These are phyloP conservation scores for Heritiera fomes DNA, from an alignment of 345 rosid genomes.

Conservation along the genomic window DNA sequence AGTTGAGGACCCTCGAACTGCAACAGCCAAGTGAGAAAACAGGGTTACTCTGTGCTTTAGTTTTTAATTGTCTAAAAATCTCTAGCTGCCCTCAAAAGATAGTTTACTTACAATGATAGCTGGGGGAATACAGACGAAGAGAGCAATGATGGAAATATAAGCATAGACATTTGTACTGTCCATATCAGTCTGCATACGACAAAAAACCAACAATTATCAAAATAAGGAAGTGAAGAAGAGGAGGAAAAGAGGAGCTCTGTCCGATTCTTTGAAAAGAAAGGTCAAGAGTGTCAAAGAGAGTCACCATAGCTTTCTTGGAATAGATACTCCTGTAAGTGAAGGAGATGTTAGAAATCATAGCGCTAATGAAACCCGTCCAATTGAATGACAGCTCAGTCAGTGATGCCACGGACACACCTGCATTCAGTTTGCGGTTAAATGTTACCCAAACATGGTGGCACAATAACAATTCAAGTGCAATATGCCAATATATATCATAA, in stretches of 20 bases:
- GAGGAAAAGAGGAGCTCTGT: neutral
- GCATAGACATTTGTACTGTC: constrained; percentile 96
- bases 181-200: constrained; percentile 81
- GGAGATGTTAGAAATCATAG: constrained; percentile 92
- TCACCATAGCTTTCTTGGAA: constrained; percentile 98
- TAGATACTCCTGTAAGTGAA: constrained; percentile 94
- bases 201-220: neutral
- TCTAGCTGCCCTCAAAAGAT: neutral
- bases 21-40: neutral
- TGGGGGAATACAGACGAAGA: constrained; percentile 87
- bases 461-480: neutral
- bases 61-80: neutral
- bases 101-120: constrained; percentile 69
- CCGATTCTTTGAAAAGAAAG: neutral
- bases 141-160: constrained; percentile 95
- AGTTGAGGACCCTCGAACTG: constrained; percentile 94
- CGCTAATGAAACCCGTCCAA: constrained; percentile 93
- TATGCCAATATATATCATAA: neutral
- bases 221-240: neutral
- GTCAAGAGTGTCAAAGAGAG: constrained; percentile 17
- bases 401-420: constrained; percentile 92
- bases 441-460: constrained; percentile 1
- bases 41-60: neutral
- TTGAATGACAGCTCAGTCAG: constrained; percentile 92
- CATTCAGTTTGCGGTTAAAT: constrained; percentile 11